Conservation (phyloP, 202 grass and related monocot genomes). For the Zizania palustris region DNA sequence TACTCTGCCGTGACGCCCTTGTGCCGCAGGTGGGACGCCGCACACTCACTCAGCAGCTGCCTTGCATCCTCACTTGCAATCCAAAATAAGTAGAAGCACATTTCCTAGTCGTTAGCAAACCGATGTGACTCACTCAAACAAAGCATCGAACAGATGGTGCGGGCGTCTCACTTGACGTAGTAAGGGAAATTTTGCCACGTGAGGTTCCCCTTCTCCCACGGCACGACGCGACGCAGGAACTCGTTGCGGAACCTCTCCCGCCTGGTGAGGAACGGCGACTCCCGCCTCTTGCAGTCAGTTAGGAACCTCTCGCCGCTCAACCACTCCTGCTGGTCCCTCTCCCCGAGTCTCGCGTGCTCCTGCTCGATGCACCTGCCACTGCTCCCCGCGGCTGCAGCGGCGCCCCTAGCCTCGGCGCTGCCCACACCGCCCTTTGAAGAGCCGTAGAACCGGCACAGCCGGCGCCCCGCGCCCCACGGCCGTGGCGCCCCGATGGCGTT, state of each 20-base stretch:
- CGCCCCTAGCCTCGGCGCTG: constrained; percentile 59
- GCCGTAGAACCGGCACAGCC: constrained; percentile 66
- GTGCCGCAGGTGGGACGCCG: constrained; percentile 71
- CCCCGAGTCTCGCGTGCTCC: constrained; percentile 84
- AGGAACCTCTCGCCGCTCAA: constrained; percentile 69
- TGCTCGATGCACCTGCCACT: constrained; percentile 47
- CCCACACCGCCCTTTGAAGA: constrained; percentile 80
- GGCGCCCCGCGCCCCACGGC: constrained; percentile 26
- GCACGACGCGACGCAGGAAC: constrained; percentile 76
- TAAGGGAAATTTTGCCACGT: constrained; percentile 91
- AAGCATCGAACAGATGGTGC: constrained; percentile 41
- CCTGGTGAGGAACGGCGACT: constrained; percentile 76
- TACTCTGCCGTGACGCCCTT: constrained; percentile 56
- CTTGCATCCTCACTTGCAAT: constrained; percentile 67
- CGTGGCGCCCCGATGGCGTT: constrained; percentile 40
- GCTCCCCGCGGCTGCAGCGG: constrained; percentile 37
- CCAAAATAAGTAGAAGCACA: constrained; percentile 28
- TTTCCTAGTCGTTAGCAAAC: constrained; percentile 10
- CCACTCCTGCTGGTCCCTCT: constrained; percentile 95
- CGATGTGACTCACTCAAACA: constrained; percentile 34
- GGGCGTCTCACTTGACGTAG: constrained; percentile 67
- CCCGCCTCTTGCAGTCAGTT: constrained; percentile 64
- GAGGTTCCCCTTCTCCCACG: constrained; percentile 84
- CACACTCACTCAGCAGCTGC: constrained; percentile 71
- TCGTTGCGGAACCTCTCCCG: constrained; percentile 80